A percentile compares a stretch with the other conserved stretches of the same genome.
Evolutionary conservation across 2,329 filamentous ascomycete species (phyloP).

Genomic region (Colletotrichum zoysiae): DNA sequence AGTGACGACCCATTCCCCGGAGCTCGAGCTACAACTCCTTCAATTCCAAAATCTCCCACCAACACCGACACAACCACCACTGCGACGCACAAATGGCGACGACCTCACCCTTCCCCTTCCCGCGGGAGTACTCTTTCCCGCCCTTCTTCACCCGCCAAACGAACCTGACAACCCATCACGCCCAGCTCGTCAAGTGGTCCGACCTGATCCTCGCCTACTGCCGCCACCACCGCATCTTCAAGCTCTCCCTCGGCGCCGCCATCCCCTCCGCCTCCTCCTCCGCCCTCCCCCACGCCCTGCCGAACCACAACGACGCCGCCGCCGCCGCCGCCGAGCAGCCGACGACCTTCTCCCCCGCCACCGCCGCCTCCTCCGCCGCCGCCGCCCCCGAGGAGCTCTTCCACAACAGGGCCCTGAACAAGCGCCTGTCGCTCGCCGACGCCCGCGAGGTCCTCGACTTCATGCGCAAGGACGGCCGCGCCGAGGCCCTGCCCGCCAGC

Average conservation of each 20-base stretch:
- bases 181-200: constrained; percentile 89
- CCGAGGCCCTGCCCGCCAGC: constrained; percentile 71
- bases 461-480: constrained; percentile 70
- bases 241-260: constrained; percentile 74
- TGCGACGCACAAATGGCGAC: constrained; percentile 26
- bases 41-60: not conserved
- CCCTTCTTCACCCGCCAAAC: constrained; percentile 88
- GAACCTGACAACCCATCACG: constrained; percentile 78
- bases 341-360: constrained; percentile 57
- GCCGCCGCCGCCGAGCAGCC: constrained; percentile 53
- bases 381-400: constrained; percentile 62
- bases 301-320: constrained; percentile 44
- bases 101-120: constrained; percentile 63
- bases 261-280: constrained; percentile 60
- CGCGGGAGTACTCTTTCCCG: constrained; percentile 79
- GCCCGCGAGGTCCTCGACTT: constrained; percentile 70
- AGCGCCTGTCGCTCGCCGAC: constrained; percentile 63
- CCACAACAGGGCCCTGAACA: constrained; percentile 66
- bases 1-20: not conserved
- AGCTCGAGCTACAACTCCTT: constrained; percentile 3
- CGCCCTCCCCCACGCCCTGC: constrained; percentile 48
- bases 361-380: constrained; percentile 56
- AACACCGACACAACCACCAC: not conserved
- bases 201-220: constrained; percentile 87
- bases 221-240: constrained; percentile 80